Base-by-base conservation (phyloP, 495 filamentous ascomycete genomes). In the Penicillium goetzii region DNA sequence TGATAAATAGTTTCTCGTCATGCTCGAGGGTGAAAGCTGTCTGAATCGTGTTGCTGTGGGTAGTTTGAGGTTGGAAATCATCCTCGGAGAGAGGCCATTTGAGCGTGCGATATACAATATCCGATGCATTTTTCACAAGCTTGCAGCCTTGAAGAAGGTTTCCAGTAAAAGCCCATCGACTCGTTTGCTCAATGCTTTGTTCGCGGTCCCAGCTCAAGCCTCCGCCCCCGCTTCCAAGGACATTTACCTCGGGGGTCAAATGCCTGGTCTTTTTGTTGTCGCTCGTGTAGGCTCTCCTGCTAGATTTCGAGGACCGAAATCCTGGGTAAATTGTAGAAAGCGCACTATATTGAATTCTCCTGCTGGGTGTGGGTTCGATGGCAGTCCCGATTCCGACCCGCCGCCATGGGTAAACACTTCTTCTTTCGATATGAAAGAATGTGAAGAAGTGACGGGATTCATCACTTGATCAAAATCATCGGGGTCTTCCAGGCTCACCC, bases 11-110 rank as follows among this genome's bases (percentile, higher is more conserved):
- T 34, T 64, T 64, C 26, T 65, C 64, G 41, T 74, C 68, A 43
- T 78, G 75, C 38, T 75, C 63, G 40, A 76, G 59, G 3, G 72
- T 69, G 25, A 78, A 78, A 2, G 63, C 75, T 23, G 75, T 74
- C 41, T 75, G 69, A 51, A 78, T 66, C 4, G 63, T 47, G 45
- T 69, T 70, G 60, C 58, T 66, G 53, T 75, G 72, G 15, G 52
- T 60, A 15, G 74, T 58, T 30, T 72, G 67, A n/a, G n/a, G 8
- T 15, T 76, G 71, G 12, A 67, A 59, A 14, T 59, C 15, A 38
- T 67, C 73, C 40, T 78, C 75, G 7, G 63, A 23, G 9, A 76
- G 69, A 10, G 67, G 40, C 75, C 75, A 78, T 30, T 57, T 68
- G 11, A 78, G 58, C 58, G 53, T 72, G 68, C 63, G 65, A 62